Evolutionary conservation across 495 filamentous ascomycete genomes (phyloP), one percentile per base, ranked within the genome.

Genomic region (Hyaloscypha bicolor): DNA sequence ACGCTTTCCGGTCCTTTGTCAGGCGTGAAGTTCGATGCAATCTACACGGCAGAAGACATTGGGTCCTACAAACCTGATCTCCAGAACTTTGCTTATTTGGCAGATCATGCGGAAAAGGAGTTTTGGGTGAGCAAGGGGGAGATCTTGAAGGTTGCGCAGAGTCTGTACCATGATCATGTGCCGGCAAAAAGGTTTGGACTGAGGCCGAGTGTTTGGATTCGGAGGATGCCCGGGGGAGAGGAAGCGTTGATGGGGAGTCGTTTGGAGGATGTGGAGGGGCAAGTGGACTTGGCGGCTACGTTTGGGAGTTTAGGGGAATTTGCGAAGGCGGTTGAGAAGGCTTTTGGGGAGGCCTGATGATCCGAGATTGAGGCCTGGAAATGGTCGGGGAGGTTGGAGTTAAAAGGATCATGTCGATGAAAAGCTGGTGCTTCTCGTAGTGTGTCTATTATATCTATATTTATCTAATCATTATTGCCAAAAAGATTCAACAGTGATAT

Each of bases 11-110:
- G 81, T 9, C 81, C 83, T 42, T 76, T 88, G 31, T 76, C 81
- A 42, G 79, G 77, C 51, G 79, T 78, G 0, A 56, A 66, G 4
- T 94, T 94, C 65, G 90, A 92, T 70, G 82, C 83, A 16, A 79
- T 92, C 25, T 87, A 89, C 75, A 93, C 91, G 19, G 92, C 92
- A 9, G 82, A 93, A 78, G 84, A 89, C 52, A 85, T 94, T 39
- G 90, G 92, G 11, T 80, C 78, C 9, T 95, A 94, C 74, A 95
- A 94, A 79, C 92, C 92, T 0, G 79, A 82, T 64, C 72, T 79
- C 39, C 65, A 67, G 37, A 93, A 93, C 69, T 96, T 94, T 70
- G 75, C 81, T 61, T 91, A 90, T 65, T 74, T 93, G 60, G 37
- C 59, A 31, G 60, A 63, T 0, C 39, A 69, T n/a, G 67, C 57